Conservation (phyloP, 257 asterid genomes). For the Cynanchum wilfordii region DNA sequence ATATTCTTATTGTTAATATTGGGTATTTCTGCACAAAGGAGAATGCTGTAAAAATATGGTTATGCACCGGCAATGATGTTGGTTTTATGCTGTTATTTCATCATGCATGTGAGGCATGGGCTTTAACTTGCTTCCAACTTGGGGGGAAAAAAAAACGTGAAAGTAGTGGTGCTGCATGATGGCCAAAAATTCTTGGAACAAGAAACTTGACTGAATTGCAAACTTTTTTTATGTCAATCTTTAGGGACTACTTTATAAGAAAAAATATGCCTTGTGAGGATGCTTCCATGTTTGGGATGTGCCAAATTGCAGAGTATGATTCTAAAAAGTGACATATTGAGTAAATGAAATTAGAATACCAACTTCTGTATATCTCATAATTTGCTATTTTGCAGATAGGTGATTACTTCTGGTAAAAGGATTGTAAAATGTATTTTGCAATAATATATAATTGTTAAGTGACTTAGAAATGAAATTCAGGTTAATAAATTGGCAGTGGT, state of each 20-base stretch:
- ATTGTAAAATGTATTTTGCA: neutral
- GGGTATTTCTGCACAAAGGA: neutral
- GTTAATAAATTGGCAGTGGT: neutral
- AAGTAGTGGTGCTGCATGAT: neutral
- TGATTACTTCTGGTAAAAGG: neutral
- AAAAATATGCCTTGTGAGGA: neutral
- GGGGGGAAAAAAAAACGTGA: no score
- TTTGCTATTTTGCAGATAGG: neutral
- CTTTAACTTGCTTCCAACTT: neutral
- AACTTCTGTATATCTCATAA: neutral
- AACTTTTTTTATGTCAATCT: neutral
- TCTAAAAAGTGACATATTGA: neutral
- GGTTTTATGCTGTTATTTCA: neutral
- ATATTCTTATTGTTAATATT: neutral
- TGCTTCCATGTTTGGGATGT: neutral
- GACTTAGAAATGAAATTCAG: neutral
- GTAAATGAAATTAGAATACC: neutral
- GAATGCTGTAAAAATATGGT: neutral
- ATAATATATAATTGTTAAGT: neutral
- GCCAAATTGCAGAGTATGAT: neutral
- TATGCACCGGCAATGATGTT: neutral
- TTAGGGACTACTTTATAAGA: neutral
- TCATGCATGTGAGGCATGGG: neutral
- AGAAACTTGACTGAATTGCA: neutral
- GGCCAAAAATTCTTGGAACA: neutral